A percentile compares a stretch with the other conserved stretches of the same genome.
These are phyloP conservation scores for Glomus cerebriforme DNA, from an alignment of 192 early-diverging fungal genomes.

Conservation along the genomic window DNA sequence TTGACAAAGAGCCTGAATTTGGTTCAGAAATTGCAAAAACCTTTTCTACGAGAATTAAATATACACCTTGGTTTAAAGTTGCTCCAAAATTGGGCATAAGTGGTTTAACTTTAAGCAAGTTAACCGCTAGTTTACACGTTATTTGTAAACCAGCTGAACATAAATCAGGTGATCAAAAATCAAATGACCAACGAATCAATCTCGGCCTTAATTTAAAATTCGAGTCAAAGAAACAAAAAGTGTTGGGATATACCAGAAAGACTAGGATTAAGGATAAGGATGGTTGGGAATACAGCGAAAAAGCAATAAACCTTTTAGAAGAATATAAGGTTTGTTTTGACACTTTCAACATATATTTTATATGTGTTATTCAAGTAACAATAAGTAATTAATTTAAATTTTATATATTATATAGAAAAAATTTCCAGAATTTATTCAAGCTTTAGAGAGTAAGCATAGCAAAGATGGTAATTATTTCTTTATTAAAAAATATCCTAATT, in stretches of 20 bases:
- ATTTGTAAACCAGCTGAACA: slow-evolving; percentile 56
- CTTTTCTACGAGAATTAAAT: slow-evolving; percentile 28
- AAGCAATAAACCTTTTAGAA: slow-evolving; percentile 72
- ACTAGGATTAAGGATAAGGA: slow-evolving; percentile 60
- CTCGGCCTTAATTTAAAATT: slow-evolving; percentile 92
- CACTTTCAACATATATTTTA: neutral
- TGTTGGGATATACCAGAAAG: slow-evolving; percentile 85
- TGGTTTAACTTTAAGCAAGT: slow-evolving; percentile 72
- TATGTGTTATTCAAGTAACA: neutral
- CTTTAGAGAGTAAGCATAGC: slow-evolving; percentile 43
- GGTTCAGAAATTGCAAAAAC: slow-evolving; percentile 49
- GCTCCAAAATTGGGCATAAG: slow-evolving; percentile 67
- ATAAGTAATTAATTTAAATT: neutral
- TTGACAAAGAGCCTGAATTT: slow-evolving; percentile 47
- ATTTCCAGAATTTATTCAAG: slow-evolving; percentile 56
- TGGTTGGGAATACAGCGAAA: slow-evolving; percentile 85
- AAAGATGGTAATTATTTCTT: slow-evolving; percentile 34
- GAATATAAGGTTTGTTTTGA: slow-evolving; percentile 66
- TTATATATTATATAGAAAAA: neutral
- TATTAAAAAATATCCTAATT: too few relatives aligned
- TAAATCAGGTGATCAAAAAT: neutral
- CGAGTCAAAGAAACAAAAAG: slow-evolving; percentile 83
- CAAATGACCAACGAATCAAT: slow-evolving; percentile 61
- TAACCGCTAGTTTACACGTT: slow-evolving; percentile 83
- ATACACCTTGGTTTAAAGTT: slow-evolving; percentile 61